Conservation (phyloP, 1,284 basidiomycete genomes). For the Ceratobasidium sp. region DNA sequence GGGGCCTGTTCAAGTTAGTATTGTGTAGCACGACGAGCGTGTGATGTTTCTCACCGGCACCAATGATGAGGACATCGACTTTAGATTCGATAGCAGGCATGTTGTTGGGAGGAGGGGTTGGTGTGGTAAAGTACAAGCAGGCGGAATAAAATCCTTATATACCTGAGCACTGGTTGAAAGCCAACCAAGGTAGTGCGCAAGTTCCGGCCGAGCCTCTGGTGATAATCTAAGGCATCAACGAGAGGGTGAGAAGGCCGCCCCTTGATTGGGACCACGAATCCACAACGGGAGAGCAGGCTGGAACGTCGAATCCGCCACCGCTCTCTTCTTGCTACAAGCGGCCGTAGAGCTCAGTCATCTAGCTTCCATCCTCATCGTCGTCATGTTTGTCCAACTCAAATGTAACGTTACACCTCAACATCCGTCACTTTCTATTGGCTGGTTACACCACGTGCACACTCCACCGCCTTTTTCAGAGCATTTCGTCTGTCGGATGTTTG, state of each 20-base stretch:
- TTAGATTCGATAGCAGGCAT: conserved; percentile 55
- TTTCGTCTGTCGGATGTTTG: conserved; percentile 29
- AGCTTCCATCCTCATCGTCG: conserved; percentile 15
- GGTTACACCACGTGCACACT: neutral
- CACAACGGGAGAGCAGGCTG: conserved; percentile 9
- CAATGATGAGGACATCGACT: conserved; percentile 69
- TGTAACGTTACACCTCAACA: conserved; percentile 11
- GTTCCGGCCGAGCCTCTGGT: conserved; percentile 38
- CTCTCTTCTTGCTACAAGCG: neutral
- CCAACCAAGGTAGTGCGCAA: conserved; percentile 6
- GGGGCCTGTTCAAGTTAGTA: conserved; percentile 60
- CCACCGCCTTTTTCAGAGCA: neutral
- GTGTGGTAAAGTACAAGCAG: neutral
- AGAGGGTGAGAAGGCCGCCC: conserved; percentile 21
- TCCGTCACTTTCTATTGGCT: conserved; percentile 6
- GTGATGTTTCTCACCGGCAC: conserved; percentile 51
- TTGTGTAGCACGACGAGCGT: neutral
- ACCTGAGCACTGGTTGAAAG: neutral
- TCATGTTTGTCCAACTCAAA: neutral
- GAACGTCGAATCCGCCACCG: conserved; percentile 16
- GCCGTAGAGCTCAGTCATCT: conserved; percentile 8
- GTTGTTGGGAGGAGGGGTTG: conserved; percentile 1
- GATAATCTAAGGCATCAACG: conserved; percentile 17
- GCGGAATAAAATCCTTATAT: neutral
- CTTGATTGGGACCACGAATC: conserved; percentile 26